Evolutionary conservation across 208 protist species (phyloP), one percentile per base, ranked within the genome.

Genomic region (Trichomonas gallinae): DNA sequence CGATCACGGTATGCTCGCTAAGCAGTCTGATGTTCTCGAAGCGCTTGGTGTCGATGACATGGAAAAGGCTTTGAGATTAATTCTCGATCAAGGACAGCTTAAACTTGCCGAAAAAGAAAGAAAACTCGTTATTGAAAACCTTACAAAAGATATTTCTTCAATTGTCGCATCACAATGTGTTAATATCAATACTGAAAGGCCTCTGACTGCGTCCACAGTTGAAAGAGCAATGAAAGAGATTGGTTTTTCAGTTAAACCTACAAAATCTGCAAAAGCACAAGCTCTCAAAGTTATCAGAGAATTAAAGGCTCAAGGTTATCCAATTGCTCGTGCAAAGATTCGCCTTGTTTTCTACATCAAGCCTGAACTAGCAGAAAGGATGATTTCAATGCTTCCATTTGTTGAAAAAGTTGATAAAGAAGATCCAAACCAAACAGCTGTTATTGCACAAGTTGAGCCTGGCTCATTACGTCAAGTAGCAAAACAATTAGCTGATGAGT

Each of bases 161-260:
- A 93, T 93, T 93, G 87, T 93, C 9, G 87, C 87, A 26, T 93
- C 87, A 51, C 87, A 93, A 51, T 93, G 87, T 93, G 87, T 93
- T 8, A 93, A 93, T 51, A 36, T 44, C 8, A 93, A 93, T 93
- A 93, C 87, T 26, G 40, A 93, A 40, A 38, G 87, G 21, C 87
- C 87, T 38, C 45, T 93, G 36, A 93, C 87, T 8, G 0, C 44
- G 0, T 48, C 87, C n/a, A 93, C 45, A 31, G 44, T 93, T 17
- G 87, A 93, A 51, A 23, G 87, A 93, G 87, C 87, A 34, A 93
- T 93, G 87, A 93, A 51, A 8, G 40, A 34, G 17, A 51, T 93
- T 38, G 87, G 87, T 34, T 93, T 51, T 26, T 48, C 13, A 38
- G 87, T 93, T n/a, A 93, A 51, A 34, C 44, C n/a, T 11, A 93